Evolutionary conservation across 2,329 filamentous ascomycete species (phyloP).

Genomic region (Ploettnerulaceae sp.): DNA sequence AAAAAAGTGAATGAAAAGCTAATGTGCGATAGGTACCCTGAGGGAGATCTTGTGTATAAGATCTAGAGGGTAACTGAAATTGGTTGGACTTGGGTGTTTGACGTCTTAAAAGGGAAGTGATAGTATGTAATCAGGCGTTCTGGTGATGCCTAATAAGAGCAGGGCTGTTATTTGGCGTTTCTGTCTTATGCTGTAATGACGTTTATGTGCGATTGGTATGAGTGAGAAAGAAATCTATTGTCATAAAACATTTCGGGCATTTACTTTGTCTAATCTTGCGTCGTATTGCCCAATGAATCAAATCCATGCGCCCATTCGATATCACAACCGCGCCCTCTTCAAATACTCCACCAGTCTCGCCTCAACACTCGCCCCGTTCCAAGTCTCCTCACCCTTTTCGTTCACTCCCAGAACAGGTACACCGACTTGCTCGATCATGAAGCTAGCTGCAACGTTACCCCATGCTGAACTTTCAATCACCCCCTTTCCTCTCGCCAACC

Average conservation of each 20-base stretch:
- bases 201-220: constrained; percentile 6
- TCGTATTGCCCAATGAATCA: background rate
- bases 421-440: constrained; percentile 92
- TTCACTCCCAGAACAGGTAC: constrained; percentile 56
- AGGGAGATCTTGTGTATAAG: constrained; percentile 65
- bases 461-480: constrained; percentile 70
- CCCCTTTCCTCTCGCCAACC: constrained; percentile 52
- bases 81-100: constrained; percentile 8
- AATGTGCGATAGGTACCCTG: constrained; percentile 45
- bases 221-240: constrained; percentile 7
- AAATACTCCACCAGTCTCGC: constrained; percentile 49
- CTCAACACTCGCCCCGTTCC: constrained; percentile 54
- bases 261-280: background rate
- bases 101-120: constrained; percentile 2
- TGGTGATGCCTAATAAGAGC: constrained; percentile 6
- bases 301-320: background rate
- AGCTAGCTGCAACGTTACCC: constrained; percentile 80
- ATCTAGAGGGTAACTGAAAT: constrained; percentile 44
- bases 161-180: constrained; percentile 1
- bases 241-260: constrained; percentile 1
- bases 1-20: constrained; percentile 2
- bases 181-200: constrained; percentile 11
- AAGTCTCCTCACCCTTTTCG: constrained; percentile 47
- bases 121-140: constrained; percentile 1
- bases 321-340: constrained; percentile 7